These are phyloP conservation scores for Aspergillus oerlinghausenensis DNA, from an alignment of 2,329 filamentous ascomycete species.

Conservation along the genomic window DNA sequence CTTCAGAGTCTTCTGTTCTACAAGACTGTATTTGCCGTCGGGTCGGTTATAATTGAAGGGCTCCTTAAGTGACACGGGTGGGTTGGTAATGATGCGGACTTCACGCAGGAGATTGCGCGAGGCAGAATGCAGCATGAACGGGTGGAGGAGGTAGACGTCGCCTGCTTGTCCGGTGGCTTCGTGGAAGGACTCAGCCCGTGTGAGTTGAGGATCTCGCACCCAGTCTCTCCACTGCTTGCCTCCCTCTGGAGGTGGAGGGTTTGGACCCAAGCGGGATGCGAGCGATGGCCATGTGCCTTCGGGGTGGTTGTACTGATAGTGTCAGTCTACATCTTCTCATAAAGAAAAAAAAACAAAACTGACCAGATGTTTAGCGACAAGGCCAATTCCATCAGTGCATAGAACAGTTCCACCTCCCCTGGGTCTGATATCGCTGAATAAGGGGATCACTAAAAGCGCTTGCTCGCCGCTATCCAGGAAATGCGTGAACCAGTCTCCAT, in stretches of 20 bases:
- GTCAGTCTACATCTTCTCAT: background rate
- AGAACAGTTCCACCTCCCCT: conserved; percentile 62
- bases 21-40: conserved; percentile 45
- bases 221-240: background rate
- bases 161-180: conserved; percentile 51
- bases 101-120: conserved; percentile 47
- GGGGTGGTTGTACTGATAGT: conserved; percentile 51
- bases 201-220: conserved; percentile 23
- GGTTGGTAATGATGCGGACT: conserved; percentile 53
- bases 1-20: conserved; percentile 50
- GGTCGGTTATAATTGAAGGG: conserved; percentile 49
- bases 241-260: conserved; percentile 10
- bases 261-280: conserved; percentile 53
- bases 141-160: conserved; percentile 53
- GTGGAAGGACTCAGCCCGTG: conserved; percentile 39
- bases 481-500: conserved; percentile 69
- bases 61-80: conserved; percentile 47
- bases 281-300: conserved; percentile 59
- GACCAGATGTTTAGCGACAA: conserved; percentile 54
- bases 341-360: background rate
- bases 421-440: conserved; percentile 60
- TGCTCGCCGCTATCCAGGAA: conserved; percentile 69
- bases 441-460: conserved; percentile 61
- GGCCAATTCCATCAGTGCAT: conserved; percentile 55
- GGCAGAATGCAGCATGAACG: conserved; percentile 53